These are phyloP conservation scores for Jaminaea rosea DNA, from an alignment of 1,284 basidiomycete genomes.

Conservation along the genomic window DNA sequence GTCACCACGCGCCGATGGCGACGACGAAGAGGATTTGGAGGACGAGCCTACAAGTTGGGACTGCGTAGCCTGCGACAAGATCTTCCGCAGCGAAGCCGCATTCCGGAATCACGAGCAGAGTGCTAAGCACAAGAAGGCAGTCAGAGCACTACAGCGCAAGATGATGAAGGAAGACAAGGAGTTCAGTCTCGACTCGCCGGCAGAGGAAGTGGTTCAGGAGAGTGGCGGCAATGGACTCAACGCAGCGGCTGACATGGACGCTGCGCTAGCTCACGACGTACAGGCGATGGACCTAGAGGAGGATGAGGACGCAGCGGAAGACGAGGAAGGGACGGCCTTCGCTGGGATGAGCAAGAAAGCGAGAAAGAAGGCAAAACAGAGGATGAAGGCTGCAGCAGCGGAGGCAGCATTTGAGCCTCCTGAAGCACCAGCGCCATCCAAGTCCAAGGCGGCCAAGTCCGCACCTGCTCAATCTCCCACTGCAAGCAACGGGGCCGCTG, in stretches of 20 bases:
- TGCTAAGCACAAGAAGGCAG: constrained; percentile 74
- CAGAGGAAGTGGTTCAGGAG: no score
- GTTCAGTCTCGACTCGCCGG: constrained; percentile 49
- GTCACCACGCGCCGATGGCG: background rate
- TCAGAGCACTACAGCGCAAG: constrained; percentile 55
- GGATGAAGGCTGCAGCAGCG: constrained; percentile 5
- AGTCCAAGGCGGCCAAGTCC: no score
- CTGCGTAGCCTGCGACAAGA: constrained; percentile 89
- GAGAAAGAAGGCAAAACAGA: constrained; percentile 20
- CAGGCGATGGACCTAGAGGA: background rate
- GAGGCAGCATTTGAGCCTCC: no score
- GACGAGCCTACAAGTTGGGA: constrained; percentile 57
- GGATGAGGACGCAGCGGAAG: background rate
- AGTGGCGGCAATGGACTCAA: no score
- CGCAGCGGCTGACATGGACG: constrained; percentile 14
- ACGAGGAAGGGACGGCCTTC: background rate
- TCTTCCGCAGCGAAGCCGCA: constrained; percentile 80
- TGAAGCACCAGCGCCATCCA: no score
- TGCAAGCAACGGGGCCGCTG: background rate
- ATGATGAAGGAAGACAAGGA: constrained; percentile 70
- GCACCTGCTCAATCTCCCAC: no score
- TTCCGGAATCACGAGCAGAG: constrained; percentile 96
- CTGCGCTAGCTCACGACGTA: background rate
- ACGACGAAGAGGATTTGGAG: background rate
- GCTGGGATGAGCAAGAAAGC: constrained; percentile 20